Evolutionary conservation across 495 filamentous ascomycete species (phyloP).

Genomic region (Hypoxylon lienhwacheense): DNA sequence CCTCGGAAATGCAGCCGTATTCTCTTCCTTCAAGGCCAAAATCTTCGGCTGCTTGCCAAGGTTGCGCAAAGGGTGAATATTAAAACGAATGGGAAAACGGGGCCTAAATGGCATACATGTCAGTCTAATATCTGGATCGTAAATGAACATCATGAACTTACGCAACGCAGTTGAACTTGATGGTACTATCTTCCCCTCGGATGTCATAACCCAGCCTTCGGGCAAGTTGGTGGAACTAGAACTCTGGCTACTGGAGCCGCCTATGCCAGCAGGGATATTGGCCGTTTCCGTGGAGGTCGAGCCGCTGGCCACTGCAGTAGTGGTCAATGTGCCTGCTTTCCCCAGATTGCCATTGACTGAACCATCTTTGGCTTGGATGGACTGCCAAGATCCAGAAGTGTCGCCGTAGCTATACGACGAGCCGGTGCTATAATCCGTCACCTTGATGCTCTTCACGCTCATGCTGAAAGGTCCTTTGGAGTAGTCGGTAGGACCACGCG

Average conservation of each 20-base stretch:
- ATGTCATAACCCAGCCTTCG: slow-evolving; percentile 73
- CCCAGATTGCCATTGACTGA: slow-evolving; percentile 61
- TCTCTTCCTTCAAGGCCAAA: slow-evolving; percentile 32
- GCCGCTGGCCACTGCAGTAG: slow-evolving; percentile 48
- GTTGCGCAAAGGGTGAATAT: slow-evolving; percentile 23
- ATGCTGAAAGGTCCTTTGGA: slow-evolving; percentile 79
- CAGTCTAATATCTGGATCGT: background rate
- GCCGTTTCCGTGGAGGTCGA: slow-evolving; percentile 40
- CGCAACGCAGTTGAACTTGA: slow-evolving; percentile 55
- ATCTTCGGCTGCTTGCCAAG: slow-evolving; percentile 21
- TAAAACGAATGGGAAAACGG: slow-evolving; percentile 13
- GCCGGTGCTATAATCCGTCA: slow-evolving; percentile 90
- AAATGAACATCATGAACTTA: slow-evolving; percentile 32
- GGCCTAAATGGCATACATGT: slow-evolving; percentile 22
- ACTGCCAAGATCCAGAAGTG: slow-evolving; percentile 72
- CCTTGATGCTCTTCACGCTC: slow-evolving; percentile 72
- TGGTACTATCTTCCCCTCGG: slow-evolving; percentile 68
- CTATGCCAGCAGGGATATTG: slow-evolving; percentile 65
- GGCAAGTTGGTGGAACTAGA: slow-evolving; percentile 30
- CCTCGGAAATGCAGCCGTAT: background rate
- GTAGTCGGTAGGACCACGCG: slow-evolving; percentile 79
- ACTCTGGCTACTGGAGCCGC: slow-evolving; percentile 47
- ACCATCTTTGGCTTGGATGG: slow-evolving; percentile 56
- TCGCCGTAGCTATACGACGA: slow-evolving; percentile 78
- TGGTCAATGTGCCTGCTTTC: slow-evolving; percentile 51